These are phyloP conservation scores for Trametes elegans DNA, from an alignment of 768 basidiomycete species.

Conservation along the genomic window DNA sequence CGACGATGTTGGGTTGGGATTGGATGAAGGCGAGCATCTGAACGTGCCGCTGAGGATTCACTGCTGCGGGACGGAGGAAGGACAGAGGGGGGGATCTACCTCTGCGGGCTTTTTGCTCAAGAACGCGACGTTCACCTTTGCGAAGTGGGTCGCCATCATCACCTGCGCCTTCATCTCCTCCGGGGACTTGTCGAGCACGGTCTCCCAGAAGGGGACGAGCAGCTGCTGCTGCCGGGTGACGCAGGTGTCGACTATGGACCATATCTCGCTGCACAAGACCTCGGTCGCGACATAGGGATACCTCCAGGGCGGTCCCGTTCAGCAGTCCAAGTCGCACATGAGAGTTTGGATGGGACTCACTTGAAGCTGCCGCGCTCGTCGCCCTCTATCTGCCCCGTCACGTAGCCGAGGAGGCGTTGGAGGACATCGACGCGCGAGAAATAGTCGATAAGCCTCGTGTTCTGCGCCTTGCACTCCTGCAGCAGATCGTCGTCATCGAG, in stretches of 20 bases:
- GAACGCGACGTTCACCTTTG: conserved; percentile 90
- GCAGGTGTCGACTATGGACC: conserved; percentile 91
- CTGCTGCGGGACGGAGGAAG: conserved; percentile 29
- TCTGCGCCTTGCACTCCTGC: conserved; percentile 94
- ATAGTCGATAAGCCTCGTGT: conserved; percentile 84
- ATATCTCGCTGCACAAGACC: conserved; percentile 93
- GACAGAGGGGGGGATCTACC: conserved; percentile 48
- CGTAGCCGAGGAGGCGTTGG: conserved; percentile 78
- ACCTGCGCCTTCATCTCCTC: conserved; percentile 88
- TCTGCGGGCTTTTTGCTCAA: conserved; percentile 86
- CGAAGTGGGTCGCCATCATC: conserved; percentile 88
- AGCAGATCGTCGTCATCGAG: conserved; percentile 92
- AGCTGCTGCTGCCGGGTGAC: conserved; percentile 68
- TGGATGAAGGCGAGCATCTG: conserved; percentile 95
- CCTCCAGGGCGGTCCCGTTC: conserved; percentile 39
- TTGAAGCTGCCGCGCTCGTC: conserved; percentile 79
- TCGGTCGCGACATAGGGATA: conserved; percentile 94
- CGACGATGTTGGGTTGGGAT: conserved; percentile 75
- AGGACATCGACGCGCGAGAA: conserved; percentile 81
- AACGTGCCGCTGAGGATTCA: conserved; percentile 25
- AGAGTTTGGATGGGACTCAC: conserved; percentile 56
- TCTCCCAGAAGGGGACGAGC: conserved; percentile 90
- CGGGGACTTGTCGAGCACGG: conserved; percentile 71
- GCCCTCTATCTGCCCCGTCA: conserved; percentile 82
- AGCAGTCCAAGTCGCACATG: no score